Percentiles rank a stretch among this genome's conserved stretches.
phyloP scores from a whole-genome alignment of 1,284 basidiomycete genomes.

The Boletellus deceptivus region DNA sequence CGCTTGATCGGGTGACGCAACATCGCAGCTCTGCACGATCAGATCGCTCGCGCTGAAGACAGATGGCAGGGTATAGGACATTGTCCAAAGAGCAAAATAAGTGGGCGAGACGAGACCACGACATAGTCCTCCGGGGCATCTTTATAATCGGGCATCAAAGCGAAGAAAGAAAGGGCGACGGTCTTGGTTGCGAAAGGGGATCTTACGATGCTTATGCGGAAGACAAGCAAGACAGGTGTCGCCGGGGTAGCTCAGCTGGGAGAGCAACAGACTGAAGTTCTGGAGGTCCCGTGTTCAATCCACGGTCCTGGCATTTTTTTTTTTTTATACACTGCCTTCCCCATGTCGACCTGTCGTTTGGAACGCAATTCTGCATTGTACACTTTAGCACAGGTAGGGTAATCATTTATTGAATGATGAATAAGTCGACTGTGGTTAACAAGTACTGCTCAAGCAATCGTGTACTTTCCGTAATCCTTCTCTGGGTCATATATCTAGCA shows the following conservation, averaged over 20 bases:
- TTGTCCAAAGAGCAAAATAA: too few species aligned
- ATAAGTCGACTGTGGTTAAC: not conserved
- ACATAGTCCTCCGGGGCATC: not conserved
- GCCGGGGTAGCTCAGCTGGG: conserved; percentile 73
- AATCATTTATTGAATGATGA: too few species aligned
- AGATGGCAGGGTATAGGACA: too few species aligned
- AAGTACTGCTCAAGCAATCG: conserved; percentile 55
- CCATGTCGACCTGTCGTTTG: too few species aligned
- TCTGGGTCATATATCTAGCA: conserved; percentile 84
- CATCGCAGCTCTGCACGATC: not conserved
- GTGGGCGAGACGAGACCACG: not conserved
- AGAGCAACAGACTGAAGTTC: conserved; percentile 77
- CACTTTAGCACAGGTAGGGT: not conserved
- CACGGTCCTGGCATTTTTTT: conserved; percentile 48
- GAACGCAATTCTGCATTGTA: not conserved
- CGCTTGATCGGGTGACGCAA: not conserved
- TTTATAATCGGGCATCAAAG: conserved; percentile 9
- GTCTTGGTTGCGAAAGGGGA: too few species aligned
- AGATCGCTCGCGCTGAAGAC: not conserved
- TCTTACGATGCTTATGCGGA: too few species aligned
- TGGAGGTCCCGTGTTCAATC: conserved; percentile 60
- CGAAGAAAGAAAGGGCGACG: not conserved
- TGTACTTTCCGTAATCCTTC: conserved; percentile 88
- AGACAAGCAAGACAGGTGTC: not conserved
- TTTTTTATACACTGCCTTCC: too few species aligned